Base-by-base conservation (phyloP, 139 green algal genomes). In the Chlorella sorokiniana region DNA sequence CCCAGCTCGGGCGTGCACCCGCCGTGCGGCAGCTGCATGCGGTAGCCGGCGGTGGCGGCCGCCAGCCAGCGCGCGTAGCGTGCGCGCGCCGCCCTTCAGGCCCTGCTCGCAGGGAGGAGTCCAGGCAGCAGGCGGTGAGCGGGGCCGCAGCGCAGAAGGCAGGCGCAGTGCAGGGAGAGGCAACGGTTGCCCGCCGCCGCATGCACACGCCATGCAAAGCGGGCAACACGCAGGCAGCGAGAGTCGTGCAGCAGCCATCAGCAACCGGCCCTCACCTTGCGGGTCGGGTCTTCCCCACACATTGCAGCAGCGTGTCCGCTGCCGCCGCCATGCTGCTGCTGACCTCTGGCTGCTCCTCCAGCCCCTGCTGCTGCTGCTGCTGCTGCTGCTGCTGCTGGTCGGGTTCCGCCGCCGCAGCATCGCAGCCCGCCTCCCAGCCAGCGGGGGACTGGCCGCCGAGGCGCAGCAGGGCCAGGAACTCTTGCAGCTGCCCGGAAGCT, bases 31-130 rank as follows among this genome's bases (percentile, higher is more conserved):
- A 79, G 75, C 68, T 83, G 41, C 83, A 81, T 82, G 45, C 75
- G 73, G 85, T 94, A 95, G 11, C 93, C 93, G 1, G 85, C 83
- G 0, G 93, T 97, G n/a, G 90, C 86, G 63, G 62, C 37, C 11
- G 37, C n/a, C 76, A 82, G 76, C 76, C 62, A 74, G 42, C 42
- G 38, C 62, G 76, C 62, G 27, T 71, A 70, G 11, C 75, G 75
- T 4, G 59, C 75, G n/a, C 0, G 75, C 75, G 59, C 75, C 62
- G 59, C 75, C 75, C 14, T 69, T 79, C 35, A 79, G 38, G 37
- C 73, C 73, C 73, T 79, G 73, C 73, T 56, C 3, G 23, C 23
- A 6, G 40, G 71, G 1, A 10, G 20, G 3, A n/a, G 18, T 42
- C 31, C 2, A 25, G 5, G 69, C 25, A 54, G 67, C 62, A 69